Evolutionary conservation across 176 grass and related monocot species (phyloP), one percentile per base, ranked within the genome.

Genomic region (Typha latifolia): DNA sequence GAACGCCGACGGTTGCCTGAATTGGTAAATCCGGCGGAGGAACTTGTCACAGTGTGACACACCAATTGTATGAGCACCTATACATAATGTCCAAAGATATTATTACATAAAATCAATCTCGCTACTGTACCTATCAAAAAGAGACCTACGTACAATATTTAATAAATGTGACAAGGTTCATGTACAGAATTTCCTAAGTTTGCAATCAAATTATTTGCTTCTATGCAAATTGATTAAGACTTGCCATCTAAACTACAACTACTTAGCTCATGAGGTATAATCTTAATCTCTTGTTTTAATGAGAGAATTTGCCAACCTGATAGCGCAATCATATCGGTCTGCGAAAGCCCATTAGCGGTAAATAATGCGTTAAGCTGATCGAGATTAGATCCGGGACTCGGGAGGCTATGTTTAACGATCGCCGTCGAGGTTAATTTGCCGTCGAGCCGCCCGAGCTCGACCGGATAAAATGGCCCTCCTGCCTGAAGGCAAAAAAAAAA

Each of bases 31-130:
- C 14, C 89, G 89, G 0, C 89, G 84, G 47, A 92, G 23, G 71
- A 92, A 88, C 78, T 92, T 92, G 81, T 88, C 89, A 63, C 89
- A 92, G 71, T 92, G 89, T 5, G 89, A 84, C 63, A 88, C 81
- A 1, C 89, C 89, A 61, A 92, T 92, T 20, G 89, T 92, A 56
- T 92, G 89, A 16, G 84, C 89, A 0, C 89, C 84, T 87, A n/a
- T n/a, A 76, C 51, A 61, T 43, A 1, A 9, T 43, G 37, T 43
- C 9, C 37, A 0, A 43, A 43, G 5, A 43, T 10, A 10, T 29
- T 29, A 29, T 29, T 29, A 29, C 2, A 29, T 29, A 26, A 26
- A 0, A n/a, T 26, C 1, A 1, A 29, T 29, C 27, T 29, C 3
- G 27, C 27, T 29, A 29, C 27, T 2, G 24, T 1, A 26, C 24